Base-by-base conservation (phyloP, 2,329 filamentous ascomycete genomes). In the Beauveria sp. region DNA sequence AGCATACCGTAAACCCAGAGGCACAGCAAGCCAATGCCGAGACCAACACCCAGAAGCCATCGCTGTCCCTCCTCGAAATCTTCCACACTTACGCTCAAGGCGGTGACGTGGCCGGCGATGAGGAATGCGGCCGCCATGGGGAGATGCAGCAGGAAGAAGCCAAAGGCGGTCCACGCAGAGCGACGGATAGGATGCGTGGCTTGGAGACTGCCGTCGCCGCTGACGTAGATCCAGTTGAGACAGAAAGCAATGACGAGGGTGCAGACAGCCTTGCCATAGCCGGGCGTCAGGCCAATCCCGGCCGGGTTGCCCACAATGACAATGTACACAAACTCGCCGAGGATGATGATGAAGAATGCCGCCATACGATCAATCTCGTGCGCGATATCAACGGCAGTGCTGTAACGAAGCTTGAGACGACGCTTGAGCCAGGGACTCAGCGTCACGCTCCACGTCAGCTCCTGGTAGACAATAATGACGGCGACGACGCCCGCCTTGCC, bases 261-360 rank as follows among this genome's bases (percentile, higher is more conserved):
- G 68, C 77, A 80, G n/a, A 78, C 71, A 4, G 78, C 78, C 55
- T 77, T 77, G 10, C 73, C 69, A 55, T 79, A 75, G 4, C 75
- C 72, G 1, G 71, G 55, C 26, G 77, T 79, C 48, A 80, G 68
- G 0, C 78, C 78, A 16, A 76, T 69, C 8, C 75, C 78, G 1
- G 78, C 76, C 48, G 77, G 76, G 30, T 76, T 75, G 4, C 76
- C 77, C 12, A 80, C 77, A 43, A 81, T 71, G 52, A 80, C 77
- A 61, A 74, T 73, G 62, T 79, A 80, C 18, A 80, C 70, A 63
- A 80, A 80, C 63, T 80, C 79, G 56, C 77, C 79, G 0, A 81
- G 73, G n/a, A 78, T 78, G 60, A 80, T 80, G 63, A 81, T 80
- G 67, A 77, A 80, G 63, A 81, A 80, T 16, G 77, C 78, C 0